Base-by-base conservation (phyloP, 2,329 filamentous ascomycete species). In the Colletotrichum aenigma region DNA sequence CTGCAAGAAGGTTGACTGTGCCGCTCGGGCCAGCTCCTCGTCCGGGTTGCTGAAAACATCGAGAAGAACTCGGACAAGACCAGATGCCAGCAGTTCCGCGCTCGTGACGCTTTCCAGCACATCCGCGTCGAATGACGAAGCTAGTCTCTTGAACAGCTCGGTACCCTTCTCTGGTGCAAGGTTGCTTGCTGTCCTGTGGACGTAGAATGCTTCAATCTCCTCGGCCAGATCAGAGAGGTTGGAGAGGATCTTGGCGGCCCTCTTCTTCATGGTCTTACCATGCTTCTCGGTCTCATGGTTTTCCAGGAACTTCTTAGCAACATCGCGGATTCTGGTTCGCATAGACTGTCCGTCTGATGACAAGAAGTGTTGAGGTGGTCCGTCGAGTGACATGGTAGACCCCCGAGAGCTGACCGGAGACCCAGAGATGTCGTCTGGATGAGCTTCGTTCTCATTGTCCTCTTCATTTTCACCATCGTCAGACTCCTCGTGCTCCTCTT, bases 61-160 rank as follows among this genome's bases (percentile, higher is more conserved):
- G 58, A 98, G 90, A 3, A 99, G 88, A 12, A 95, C 93, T 60
- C 95, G 92, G 13, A 99, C 96, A 71, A 99, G 92, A 21, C 96
- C 95, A 3, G 97, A 98, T 34, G 95, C 95, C 68, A 98, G 91
- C 36, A 99, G 88, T 83, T 99, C 97, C 64, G 96, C 96, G 84
- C 97, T 99, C 1, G 97, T 99, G 69, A 98, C 96, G 82, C 95
- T 98, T 81, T 98, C 94, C 70, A 98, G 85, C 2, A 97, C 94
- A 84, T 98, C 95, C 0, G 94, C 93, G 80, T 97, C 94, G 80
- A 99, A 99, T 81, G 97, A 96, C 4, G 91, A 90, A 1, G 96
- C 95, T 74, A 99, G 87, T 66, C 90, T 91, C 36, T 89, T 87
- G 84, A 98, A 98, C 1, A 98, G 87, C 4, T 89, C 86, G 36